Evolutionary conservation across 2,329 filamentous ascomycete species (phyloP), one percentile per base, ranked within the genome.

Genomic region (Colletotrichum sp.): DNA sequence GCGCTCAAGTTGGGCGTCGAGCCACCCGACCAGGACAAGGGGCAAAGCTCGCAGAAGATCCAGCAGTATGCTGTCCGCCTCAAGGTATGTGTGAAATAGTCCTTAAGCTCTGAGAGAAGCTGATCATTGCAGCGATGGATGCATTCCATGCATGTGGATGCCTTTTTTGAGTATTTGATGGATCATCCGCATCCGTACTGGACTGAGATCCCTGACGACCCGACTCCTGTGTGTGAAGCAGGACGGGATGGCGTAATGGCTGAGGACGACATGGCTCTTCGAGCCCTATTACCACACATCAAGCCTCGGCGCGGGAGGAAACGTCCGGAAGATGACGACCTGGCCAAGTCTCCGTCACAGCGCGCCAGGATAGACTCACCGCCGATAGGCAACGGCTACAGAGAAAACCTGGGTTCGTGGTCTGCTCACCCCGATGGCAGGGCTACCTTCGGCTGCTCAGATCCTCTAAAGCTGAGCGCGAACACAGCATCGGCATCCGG

Each of bases 101-200:
- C 7, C 6, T 1, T 12, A 18, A 5, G 34, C 4, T 59, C 7
- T 15, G 10, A 61, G 34, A 61, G 12, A 8, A 16, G 48, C 71
- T 78, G 72, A 79, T 52, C 13, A 6, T 61, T 63, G 52, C 80
- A 95, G 94, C 93, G 96, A 82, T 98, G 96, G 96, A 97, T 98
- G 95, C 95, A 95, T 82, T 96, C 96, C 7, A 96, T 98, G 94
- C 96, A 98, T 83, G 92, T 98, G 68, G 95, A 98, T 87, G 94
- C 95, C 13, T 98, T 98, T 83, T 98, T 98, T 81, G 95, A 98
- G 82, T 98, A 95, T 82, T 91, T 98, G 24, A 89, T 96, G 77
- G 92, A 92, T 65, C 95, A 95, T 78, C 87, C 91, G 30, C 95
- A 98, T 83, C 86, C 91, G 1, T 98, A 98, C 84, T 98, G 94